These are phyloP conservation scores for Colletotrichum falcatum DNA, from an alignment of 2,329 filamentous ascomycete species.

Conservation along the genomic window DNA sequence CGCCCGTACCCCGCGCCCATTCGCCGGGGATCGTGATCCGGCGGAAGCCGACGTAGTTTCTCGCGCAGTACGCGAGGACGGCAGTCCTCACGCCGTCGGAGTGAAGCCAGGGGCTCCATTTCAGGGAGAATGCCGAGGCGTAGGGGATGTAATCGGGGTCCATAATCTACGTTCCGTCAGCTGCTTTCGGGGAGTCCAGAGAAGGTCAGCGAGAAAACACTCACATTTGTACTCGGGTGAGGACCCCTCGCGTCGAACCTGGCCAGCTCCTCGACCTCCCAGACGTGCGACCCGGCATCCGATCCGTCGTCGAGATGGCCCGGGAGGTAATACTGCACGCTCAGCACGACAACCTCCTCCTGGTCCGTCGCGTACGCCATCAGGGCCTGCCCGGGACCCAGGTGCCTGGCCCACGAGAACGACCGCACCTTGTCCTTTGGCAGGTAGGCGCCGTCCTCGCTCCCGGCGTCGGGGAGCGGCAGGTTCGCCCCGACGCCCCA, in stretches of 20 bases:
- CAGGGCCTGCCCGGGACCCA: conserved; percentile 56
- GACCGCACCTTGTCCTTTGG: conserved; percentile 55
- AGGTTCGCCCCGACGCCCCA: conserved; percentile 68
- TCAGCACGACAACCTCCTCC: conserved; percentile 63
- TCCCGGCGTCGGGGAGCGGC: conserved; percentile 58
- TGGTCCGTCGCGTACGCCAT: conserved; percentile 65
- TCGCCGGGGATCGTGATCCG: conserved; percentile 56
- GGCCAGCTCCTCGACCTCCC: conserved; percentile 63
- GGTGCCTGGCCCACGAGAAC: conserved; percentile 65
- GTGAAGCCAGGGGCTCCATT: conserved; percentile 66
- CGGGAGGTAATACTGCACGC: conserved; percentile 55
- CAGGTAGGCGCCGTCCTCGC: conserved; percentile 43
- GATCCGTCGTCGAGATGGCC: conserved; percentile 61
- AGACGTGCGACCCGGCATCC: conserved; percentile 59
- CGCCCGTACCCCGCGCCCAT: conserved; percentile 52
- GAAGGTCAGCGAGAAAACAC: neutral
- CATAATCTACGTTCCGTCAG: conserved; percentile 14
- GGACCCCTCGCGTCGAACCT: conserved; percentile 62
- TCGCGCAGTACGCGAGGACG: conserved; percentile 63
- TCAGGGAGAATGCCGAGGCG: conserved; percentile 63
- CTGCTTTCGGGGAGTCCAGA: neutral
- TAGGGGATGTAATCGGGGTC: conserved; percentile 64
- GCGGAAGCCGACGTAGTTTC: conserved; percentile 67
- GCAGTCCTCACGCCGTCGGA: conserved; percentile 52
- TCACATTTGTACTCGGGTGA: conserved; percentile 48